Conservation (phyloP, 108 stramenopile genomes). For the Tribonema minus region DNA sequence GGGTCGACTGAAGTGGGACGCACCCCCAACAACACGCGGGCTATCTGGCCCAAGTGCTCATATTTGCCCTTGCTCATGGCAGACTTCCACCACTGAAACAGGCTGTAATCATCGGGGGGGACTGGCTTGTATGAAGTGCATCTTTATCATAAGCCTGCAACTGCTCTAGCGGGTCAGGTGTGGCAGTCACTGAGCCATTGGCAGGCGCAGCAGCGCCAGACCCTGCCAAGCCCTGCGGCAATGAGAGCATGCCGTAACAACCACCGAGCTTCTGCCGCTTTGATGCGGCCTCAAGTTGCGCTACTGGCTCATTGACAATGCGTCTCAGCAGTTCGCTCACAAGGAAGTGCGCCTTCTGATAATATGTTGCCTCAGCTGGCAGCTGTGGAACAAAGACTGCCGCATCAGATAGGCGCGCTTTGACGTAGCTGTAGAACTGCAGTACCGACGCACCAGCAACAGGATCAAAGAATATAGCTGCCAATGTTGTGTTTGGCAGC, state of each 20-base stretch:
- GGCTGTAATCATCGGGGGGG: background rate
- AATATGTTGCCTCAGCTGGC: too few species aligned
- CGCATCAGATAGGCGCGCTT: too few species aligned
- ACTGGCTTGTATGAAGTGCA: background rate
- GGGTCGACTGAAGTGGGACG: background rate
- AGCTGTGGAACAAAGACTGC: too few species aligned
- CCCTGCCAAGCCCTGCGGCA: too few species aligned
- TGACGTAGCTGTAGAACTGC: too few species aligned
- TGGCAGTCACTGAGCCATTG: background rate
- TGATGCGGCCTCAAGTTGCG: too few species aligned
- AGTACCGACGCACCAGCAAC: too few species aligned
- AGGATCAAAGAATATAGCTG: background rate
- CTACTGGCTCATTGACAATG: too few species aligned
- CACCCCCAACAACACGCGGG: background rate
- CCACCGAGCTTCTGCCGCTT: too few species aligned
- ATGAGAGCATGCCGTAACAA: too few species aligned
- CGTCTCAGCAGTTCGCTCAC: too few species aligned
- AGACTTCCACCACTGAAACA: background rate
- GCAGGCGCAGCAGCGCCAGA: background rate
- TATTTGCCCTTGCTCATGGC: background rate
- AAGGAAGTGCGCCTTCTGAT: too few species aligned
- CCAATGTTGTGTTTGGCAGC: background rate
- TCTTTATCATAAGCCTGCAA: background rate
- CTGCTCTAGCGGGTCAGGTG: background rate
- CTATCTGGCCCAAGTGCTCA: background rate